phyloP scores from a whole-genome alignment of 345 rosid genomes.

The Psidium friedrichsthalianum region DNA sequence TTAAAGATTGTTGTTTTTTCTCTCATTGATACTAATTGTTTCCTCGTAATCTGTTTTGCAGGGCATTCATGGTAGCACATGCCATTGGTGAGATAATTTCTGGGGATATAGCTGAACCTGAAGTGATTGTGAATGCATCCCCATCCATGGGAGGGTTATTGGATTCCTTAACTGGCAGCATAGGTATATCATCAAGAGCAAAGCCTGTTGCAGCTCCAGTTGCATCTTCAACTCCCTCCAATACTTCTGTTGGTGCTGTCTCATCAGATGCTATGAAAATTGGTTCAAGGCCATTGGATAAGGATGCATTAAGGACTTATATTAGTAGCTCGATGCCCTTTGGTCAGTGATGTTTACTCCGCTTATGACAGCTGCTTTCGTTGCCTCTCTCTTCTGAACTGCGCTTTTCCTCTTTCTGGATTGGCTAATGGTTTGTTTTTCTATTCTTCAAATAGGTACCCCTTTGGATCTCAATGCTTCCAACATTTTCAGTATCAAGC shows the following conservation, averaged over 20 bases:
- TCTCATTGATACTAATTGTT: not conserved
- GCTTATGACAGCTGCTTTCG: not conserved
- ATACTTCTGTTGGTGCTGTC: constrained; percentile 41
- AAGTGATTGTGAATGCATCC: constrained; percentile 58
- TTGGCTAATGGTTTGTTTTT: constrained; percentile 4
- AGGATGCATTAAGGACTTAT: constrained; percentile 67
- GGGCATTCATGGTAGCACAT: constrained; percentile 89
- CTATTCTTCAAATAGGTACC: constrained; percentile 42
- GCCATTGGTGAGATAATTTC: constrained; percentile 72
- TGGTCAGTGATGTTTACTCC: constrained; percentile 49
- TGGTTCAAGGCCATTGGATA: constrained; percentile 77
- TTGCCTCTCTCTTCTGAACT: constrained; percentile 32
- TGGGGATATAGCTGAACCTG: constrained; percentile 78
- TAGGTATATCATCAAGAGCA: constrained; percentile 79
- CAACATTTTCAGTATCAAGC: constrained; percentile 52
- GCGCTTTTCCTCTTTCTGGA: constrained; percentile 18
- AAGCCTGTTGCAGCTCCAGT: constrained; percentile 74
- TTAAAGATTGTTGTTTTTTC: not conserved
- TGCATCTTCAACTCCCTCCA: constrained; percentile 53
- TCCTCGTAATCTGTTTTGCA: constrained; percentile 13
- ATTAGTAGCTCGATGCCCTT: constrained; percentile 80
- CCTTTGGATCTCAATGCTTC: constrained; percentile 79
- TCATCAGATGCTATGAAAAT: constrained; percentile 61
- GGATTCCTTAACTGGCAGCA: constrained; percentile 91
- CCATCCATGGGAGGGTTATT: constrained; percentile 92